A percentile compares a stretch with the other conserved stretches of the same genome.
These are phyloP conservation scores for Symbiodinium pilosum DNA, from an alignment of 73 alveolate genomes.

Conservation along the genomic window DNA sequence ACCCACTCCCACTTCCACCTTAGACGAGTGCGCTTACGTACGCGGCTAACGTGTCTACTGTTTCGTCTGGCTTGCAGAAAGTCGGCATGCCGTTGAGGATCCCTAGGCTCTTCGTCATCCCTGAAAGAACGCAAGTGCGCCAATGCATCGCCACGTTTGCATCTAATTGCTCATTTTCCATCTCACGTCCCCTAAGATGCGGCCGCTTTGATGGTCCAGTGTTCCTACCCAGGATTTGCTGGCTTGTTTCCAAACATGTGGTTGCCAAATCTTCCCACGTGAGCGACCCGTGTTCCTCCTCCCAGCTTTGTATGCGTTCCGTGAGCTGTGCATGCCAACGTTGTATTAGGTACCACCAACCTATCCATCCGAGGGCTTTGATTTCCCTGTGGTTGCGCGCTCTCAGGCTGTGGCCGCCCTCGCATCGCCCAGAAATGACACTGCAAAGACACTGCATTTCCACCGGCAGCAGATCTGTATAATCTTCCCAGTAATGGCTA, in stretches of 20 bases:
- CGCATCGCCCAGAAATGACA: not conserved
- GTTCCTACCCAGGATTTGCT: not conserved
- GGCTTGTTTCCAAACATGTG: not conserved
- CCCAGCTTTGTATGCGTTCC: not conserved
- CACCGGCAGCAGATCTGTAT: conserved; percentile 20
- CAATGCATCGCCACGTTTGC: not conserved
- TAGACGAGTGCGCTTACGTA: not conserved
- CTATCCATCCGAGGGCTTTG: not conserved
- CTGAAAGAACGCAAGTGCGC: not conserved
- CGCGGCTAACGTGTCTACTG: not conserved
- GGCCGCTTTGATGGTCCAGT: not conserved
- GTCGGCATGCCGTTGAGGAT: not conserved
- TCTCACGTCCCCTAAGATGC: not conserved
- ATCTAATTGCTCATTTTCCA: not conserved
- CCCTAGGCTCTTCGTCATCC: not conserved
- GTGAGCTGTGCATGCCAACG: not conserved
- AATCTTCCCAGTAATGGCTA: not conserved
- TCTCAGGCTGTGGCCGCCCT: not conserved
- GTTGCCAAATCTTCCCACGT: not conserved
- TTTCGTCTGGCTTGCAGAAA: not conserved
- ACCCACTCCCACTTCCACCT: conserved; percentile 44
- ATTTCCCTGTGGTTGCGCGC: not conserved
- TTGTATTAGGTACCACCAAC: not conserved
- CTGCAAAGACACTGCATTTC: not conserved
- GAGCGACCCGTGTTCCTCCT: not conserved